Evolutionary conservation across 208 protist genomes (phyloP).

Genomic region (Wallacemonas collosoma): DNA sequence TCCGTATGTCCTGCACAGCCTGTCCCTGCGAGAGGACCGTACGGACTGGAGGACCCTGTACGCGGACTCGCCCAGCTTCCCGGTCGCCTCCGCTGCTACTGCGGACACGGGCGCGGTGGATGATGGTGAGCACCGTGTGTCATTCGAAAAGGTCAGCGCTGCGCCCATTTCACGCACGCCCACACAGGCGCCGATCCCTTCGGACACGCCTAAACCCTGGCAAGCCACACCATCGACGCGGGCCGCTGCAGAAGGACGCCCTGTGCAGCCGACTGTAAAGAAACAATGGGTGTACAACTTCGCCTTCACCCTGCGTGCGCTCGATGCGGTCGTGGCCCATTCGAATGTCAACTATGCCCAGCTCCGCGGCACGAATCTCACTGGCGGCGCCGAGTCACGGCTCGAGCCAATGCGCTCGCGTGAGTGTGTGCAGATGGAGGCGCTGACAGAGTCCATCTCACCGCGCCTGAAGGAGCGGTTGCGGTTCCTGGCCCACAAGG

Average conservation of each 20-base stretch:
- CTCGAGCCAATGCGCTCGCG: conserved; percentile 67
- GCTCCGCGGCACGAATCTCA: conserved; percentile 55
- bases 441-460: conserved; percentile 73
- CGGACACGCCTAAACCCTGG: too few relatives aligned
- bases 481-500: conserved; percentile 46
- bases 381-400: conserved; percentile 60
- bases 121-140: not conserved
- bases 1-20: conserved; percentile 42
- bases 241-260: too few relatives aligned
- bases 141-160: not conserved
- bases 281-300: conserved; percentile 45
- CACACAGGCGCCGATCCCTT: not conserved
- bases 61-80: not conserved
- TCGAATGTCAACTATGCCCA: conserved; percentile 71
- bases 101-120: not conserved
- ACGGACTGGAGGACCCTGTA: not conserved
- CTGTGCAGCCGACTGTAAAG: not conserved
- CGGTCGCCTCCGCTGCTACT: too few relatives aligned
- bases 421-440: conserved; percentile 83
- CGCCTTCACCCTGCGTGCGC: conserved; percentile 66
- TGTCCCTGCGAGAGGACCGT: conserved; percentile 22
- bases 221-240: too few relatives aligned
- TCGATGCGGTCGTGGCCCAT: conserved; percentile 66
- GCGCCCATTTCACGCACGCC: not conserved
- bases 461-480: conserved; percentile 45